A percentile compares a stretch with the other conserved stretches of the same genome.
These are phyloP conservation scores for Neonectria neomacrospora DNA, from an alignment of 2,329 filamentous ascomycete genomes.

Conservation along the genomic window DNA sequence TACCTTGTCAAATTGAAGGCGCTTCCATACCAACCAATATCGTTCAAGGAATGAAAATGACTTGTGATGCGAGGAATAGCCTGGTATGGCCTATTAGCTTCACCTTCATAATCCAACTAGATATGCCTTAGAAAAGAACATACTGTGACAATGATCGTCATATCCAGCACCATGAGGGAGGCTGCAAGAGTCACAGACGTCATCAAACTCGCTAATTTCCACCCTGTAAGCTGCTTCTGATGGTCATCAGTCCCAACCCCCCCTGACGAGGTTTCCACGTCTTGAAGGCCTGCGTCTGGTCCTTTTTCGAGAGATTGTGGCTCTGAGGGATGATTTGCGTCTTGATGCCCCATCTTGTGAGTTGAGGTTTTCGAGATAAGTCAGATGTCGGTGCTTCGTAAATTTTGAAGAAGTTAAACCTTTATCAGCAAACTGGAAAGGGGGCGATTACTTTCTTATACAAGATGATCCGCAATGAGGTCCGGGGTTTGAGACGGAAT, in stretches of 20 bases:
- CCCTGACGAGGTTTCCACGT: not conserved
- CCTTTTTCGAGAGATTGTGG: not conserved
- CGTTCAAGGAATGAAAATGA: slow-evolving; percentile 51
- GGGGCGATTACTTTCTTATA: not conserved
- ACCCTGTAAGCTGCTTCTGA: not conserved
- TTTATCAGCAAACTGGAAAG: too few relatives aligned
- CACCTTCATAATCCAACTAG: too few relatives aligned
- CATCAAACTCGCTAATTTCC: not conserved
- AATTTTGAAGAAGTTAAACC: too few relatives aligned
- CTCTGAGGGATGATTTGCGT: not conserved
- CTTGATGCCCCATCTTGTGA: not conserved
- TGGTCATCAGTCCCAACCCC: not conserved
- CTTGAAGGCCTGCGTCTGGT: not conserved
- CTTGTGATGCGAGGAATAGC: slow-evolving; percentile 50
- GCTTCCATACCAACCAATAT: slow-evolving; percentile 57
- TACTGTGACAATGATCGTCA: slow-evolving; percentile 24
- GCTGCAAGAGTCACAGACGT: not conserved
- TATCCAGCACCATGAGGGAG: slow-evolving; percentile 3
- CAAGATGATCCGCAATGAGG: too few relatives aligned
- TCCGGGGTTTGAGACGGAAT: not conserved
- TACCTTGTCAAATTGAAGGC: slow-evolving; percentile 44
- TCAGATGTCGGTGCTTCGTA: too few relatives aligned
- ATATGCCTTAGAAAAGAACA: not conserved
- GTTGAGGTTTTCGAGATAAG: not conserved
- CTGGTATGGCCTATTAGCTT: not conserved